Conservation (phyloP, 176 grass and related monocot genomes). For the Oryza meyeriana region DNA sequence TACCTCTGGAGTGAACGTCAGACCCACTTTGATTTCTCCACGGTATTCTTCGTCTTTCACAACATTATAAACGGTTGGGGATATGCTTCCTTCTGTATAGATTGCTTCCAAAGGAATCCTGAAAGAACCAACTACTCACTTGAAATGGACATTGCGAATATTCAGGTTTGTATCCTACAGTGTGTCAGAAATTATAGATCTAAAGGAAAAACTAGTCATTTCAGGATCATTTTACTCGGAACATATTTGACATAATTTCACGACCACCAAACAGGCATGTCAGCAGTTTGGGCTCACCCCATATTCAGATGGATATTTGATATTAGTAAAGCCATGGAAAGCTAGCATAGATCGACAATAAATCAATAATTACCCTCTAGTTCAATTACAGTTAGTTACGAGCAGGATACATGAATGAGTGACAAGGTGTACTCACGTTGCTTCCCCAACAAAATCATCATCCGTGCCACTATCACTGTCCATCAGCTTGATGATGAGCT, state of each 20-base stretch:
- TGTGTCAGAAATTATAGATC: neutral
- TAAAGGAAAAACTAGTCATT: neutral
- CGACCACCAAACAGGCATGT: neutral
- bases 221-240: neutral
- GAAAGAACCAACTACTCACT: neutral
- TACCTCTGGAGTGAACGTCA: conserved; percentile 69
- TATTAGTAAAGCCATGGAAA: neutral
- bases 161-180: neutral
- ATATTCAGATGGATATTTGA: neutral
- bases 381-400: neutral
- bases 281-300: neutral
- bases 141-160: neutral
- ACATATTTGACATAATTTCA: neutral
- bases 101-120: conserved; percentile 62
- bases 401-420: neutral
- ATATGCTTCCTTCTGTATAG: conserved; percentile 52
- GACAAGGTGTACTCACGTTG: conserved; percentile 49
- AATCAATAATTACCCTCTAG: neutral
- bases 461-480: conserved; percentile 59
- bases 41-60: conserved; percentile 80
- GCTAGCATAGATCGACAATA: neutral
- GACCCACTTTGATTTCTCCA: conserved; percentile 77
- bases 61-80: conserved; percentile 60
- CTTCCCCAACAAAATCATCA: conserved; percentile 74
- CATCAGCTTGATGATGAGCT: conserved; percentile 71